phyloP scores from a whole-genome alignment of 2,329 filamentous ascomycete species.

The Dichotomopilus funicola region DNA sequence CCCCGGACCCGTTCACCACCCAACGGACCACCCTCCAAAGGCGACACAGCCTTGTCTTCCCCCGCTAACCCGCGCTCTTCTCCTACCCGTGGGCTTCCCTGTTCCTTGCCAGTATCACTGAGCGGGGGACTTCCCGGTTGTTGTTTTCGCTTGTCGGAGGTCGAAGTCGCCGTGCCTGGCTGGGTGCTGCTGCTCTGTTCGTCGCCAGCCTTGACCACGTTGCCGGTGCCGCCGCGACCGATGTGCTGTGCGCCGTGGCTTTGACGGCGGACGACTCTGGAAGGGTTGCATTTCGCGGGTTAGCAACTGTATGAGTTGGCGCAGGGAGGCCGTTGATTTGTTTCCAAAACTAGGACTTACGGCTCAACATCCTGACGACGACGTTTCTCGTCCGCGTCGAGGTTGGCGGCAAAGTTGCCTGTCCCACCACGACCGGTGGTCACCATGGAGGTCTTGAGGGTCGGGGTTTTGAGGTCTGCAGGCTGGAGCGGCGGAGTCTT shows the following conservation, averaged over 20 bases:
- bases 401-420: constrained; percentile 76
- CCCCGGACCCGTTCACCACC: not conserved
- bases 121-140: constrained; percentile 7
- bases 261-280: constrained; percentile 47
- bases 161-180: not conserved
- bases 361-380: constrained; percentile 76
- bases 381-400: constrained; percentile 67
- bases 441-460: constrained; percentile 73
- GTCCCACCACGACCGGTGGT: constrained; percentile 85
- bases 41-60: constrained; percentile 29
- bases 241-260: constrained; percentile 57
- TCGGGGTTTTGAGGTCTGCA: constrained; percentile 71
- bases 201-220: constrained; percentile 45
- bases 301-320: not conserved
- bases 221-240: constrained; percentile 71
- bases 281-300: not conserved
- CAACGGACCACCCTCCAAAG: not conserved
- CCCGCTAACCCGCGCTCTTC: not conserved
- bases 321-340: not conserved
- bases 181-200: not conserved
- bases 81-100: not conserved
- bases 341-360: constrained; percentile 36
- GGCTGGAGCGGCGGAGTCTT: constrained; percentile 43
- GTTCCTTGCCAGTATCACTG: not conserved
- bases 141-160: constrained; percentile 14